These are phyloP conservation scores for Heliamphora exappendiculata DNA, from an alignment of 148 eudicot genomes.

Conservation along the genomic window DNA sequence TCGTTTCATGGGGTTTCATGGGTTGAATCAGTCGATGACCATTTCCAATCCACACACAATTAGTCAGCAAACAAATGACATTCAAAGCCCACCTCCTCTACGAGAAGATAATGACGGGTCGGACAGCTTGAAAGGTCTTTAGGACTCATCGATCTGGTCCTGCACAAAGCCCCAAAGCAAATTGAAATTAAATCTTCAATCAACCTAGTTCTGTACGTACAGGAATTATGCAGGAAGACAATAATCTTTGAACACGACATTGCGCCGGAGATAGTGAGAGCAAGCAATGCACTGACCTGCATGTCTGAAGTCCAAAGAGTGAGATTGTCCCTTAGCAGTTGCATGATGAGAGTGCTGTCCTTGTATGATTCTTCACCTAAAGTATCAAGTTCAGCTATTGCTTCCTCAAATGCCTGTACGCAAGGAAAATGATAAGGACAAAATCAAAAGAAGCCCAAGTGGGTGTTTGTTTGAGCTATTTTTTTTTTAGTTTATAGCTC, in stretches of 20 bases:
- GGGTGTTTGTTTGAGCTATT: no score
- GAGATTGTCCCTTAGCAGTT: slow-evolving; percentile 61
- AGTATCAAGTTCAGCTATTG: slow-evolving; percentile 58
- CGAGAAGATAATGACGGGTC: slow-evolving; percentile 13
- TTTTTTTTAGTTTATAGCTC: no score
- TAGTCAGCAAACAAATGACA: slow-evolving; percentile 25
- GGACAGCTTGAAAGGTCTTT: slow-evolving; percentile 8
- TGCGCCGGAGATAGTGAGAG: not conserved
- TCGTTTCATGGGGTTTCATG: slow-evolving; percentile 6
- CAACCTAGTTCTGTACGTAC: not conserved
- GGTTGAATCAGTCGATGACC: not conserved
- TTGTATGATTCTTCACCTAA: slow-evolving; percentile 56
- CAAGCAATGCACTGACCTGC: slow-evolving; percentile 24
- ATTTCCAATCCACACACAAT: slow-evolving; percentile 14
- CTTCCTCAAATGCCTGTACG: slow-evolving; percentile 60
- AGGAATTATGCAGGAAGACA: not conserved
- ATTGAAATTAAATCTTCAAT: not conserved
- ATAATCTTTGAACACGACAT: not conserved
- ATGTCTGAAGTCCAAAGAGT: slow-evolving; percentile 60
- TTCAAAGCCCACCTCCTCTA: slow-evolving; percentile 30
- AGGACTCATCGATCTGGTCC: slow-evolving; percentile 52
- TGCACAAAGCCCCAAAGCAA: slow-evolving; percentile 20
- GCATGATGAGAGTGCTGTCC: slow-evolving; percentile 65
- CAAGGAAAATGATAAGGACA: not conserved
- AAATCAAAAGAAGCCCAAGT: not conserved